These are phyloP conservation scores for Neonectria sp. DNA, from an alignment of 2,329 filamentous ascomycete species.

Conservation along the genomic window DNA sequence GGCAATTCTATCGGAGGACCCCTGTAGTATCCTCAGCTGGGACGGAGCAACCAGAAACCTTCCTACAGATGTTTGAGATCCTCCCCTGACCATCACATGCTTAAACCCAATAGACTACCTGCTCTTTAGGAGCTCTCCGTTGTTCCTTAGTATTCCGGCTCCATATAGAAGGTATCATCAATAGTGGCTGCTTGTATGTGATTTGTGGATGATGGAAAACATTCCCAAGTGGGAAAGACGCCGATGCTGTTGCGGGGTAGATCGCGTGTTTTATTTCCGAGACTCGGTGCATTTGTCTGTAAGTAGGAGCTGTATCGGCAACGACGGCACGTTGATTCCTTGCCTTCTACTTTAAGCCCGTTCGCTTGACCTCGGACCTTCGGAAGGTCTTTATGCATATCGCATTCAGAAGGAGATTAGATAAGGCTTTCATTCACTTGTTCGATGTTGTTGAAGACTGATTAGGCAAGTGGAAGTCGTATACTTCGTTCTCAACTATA, in stretches of 20 bases:
- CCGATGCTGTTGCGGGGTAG: slow-evolving; percentile 1
- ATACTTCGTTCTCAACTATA: neutral
- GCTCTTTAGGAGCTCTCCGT: neutral
- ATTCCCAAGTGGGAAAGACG: neutral
- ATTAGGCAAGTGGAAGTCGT: neutral
- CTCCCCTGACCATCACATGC: neutral
- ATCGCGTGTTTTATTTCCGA: neutral
- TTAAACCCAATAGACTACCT: neutral
- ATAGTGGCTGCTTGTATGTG: neutral
- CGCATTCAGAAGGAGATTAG: neutral
- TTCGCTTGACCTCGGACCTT: neutral
- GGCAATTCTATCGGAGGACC: neutral
- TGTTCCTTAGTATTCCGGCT: neutral
- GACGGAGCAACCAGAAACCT: neutral
- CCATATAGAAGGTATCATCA: neutral
- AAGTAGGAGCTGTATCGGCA: neutral
- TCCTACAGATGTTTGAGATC: neutral
- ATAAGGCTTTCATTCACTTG: neutral
- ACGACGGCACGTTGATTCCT: neutral
- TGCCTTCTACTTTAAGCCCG: slow-evolving; percentile 1
- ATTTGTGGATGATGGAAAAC: neutral
- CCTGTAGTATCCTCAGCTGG: neutral
- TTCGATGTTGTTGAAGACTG: neutral
- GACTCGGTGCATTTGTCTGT: neutral
- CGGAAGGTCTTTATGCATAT: neutral